These are phyloP conservation scores for Yamadazyma sp. DNA, from an alignment of 805 yeast species.

Conservation along the genomic window DNA sequence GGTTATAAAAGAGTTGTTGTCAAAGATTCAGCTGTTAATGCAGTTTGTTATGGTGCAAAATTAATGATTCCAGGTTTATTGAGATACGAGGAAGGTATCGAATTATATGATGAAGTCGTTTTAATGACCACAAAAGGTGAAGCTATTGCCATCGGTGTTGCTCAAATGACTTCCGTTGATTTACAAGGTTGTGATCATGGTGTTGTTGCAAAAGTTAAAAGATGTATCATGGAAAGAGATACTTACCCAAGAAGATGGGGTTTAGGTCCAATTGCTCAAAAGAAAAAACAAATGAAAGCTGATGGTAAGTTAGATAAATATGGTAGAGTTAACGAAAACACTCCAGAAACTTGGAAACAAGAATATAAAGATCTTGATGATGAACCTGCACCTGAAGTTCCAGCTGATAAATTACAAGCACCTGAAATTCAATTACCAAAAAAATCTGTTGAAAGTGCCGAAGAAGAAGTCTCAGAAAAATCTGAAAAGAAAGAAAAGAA, in stretches of 20 bases:
- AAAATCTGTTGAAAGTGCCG: constrained; percentile 48
- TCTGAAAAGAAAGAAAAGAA: constrained; percentile 24
- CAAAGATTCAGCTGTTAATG: constrained; percentile 90
- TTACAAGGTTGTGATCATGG: constrained; percentile 97
- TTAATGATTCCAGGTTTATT: constrained; percentile 97
- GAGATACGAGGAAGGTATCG: constrained; percentile 97
- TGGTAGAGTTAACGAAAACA: constrained; percentile 90
- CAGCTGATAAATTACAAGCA: constrained; percentile 49
- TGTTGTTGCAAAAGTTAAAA: constrained; percentile 95
- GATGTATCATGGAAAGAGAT: constrained; percentile 99
- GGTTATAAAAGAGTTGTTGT: constrained; percentile 98
- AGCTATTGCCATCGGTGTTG: constrained; percentile 97
- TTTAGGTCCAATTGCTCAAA: constrained; percentile 95
- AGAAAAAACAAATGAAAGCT: constrained; percentile 96
- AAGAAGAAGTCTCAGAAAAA: constrained; percentile 20
- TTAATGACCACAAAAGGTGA: constrained; percentile 99
- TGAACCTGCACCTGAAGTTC: constrained; percentile 56
- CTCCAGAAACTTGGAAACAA: constrained; percentile 90
- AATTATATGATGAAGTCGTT: constrained; percentile 95
- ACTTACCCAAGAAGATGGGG: constrained; percentile 99
- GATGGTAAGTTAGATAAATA: constrained; percentile 96
- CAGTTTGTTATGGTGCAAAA: constrained; percentile 98
- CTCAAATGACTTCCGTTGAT: constrained; percentile 98
- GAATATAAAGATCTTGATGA: constrained; percentile 71
- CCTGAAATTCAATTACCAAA: constrained; percentile 46